Base-by-base conservation (phyloP, 495 filamentous ascomycete genomes). In the Aspergillus sclerotioniger region DNA sequence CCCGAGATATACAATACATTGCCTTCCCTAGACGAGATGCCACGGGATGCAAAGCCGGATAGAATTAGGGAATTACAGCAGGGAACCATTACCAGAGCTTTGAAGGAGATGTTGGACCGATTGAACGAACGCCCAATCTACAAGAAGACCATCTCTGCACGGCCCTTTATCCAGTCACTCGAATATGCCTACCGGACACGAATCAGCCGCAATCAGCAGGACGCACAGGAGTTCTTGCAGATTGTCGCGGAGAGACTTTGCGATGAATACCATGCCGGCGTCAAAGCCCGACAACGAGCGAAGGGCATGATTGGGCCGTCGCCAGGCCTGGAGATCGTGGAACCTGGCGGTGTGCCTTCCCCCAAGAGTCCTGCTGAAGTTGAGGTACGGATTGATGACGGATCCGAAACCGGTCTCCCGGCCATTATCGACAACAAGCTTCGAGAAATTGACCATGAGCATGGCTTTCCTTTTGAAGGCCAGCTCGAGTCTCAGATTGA, bases 151-250 rank as follows among this genome's bases (percentile, higher is more conserved):
- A 96, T 98, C 59, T 92, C 92, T 15, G 90, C 92, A 19, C 82
- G 80, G 3, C 75, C 77, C 1, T 98, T 99, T 67, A 85, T 99
- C 16, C 70, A 80, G 53, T 84, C 86, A 0, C 74, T 99, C 25
- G 94, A 99, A 73, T 78, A 79, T 37, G 91, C 93, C 5, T 99
- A 96, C 67, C 82, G 85, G 29, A 91, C 92, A 58, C 85, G 88
- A 43, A 93, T 99, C 65, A 96, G 89, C 64, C 87, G 94, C 47
- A 87, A 90, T 57, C 95, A 99, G 69, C 95, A 99, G 71, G 94
- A 99, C 75, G 94, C 94, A n/a, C 94, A 99, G 67, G 94, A 99
- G 69, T 95, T 99, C 57, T 65, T 99, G 53, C 94, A 99, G 71
- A 84, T 98, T 48, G 87, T 99, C 17, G 86, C 90, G 5, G 95